Percentiles rank a stretch among this genome's conserved stretches.
These are phyloP conservation scores for Blastomyces percursus DNA, from an alignment of 2,329 filamentous ascomycete species.

Conservation along the genomic window DNA sequence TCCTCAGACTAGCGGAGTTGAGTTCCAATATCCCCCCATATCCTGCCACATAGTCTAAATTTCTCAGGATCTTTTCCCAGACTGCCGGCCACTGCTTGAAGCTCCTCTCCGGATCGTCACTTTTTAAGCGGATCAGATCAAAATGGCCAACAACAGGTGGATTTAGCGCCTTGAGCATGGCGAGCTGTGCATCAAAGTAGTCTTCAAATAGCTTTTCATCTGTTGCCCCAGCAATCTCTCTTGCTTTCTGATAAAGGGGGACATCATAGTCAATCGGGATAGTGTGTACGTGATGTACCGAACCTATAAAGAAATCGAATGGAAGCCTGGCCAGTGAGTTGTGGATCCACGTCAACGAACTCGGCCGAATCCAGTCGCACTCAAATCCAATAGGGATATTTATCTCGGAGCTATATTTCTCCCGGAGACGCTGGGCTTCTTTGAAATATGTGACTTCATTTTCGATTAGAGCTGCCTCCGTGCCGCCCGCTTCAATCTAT, in stretches of 20 bases:
- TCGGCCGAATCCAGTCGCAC: slow-evolving; percentile 76
- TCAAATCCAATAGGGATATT: slow-evolving; percentile 83
- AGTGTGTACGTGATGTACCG: slow-evolving; percentile 77
- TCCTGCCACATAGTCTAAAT: slow-evolving; percentile 56
- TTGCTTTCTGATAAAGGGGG: slow-evolving; percentile 54
- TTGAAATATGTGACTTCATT: slow-evolving; percentile 53
- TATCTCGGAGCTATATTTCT: slow-evolving; percentile 59
- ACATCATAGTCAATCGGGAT: slow-evolving; percentile 82
- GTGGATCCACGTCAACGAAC: slow-evolving; percentile 50
- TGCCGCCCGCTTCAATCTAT: slow-evolving; percentile 25
- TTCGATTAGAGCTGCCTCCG: slow-evolving; percentile 33
- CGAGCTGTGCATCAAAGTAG: slow-evolving; percentile 80
- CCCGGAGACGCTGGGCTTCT: slow-evolving; percentile 63
- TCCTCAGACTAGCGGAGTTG: slow-evolving; percentile 77
- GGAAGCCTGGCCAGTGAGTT: slow-evolving; percentile 48
- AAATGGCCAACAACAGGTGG: slow-evolving; percentile 87
- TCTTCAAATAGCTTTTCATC: slow-evolving; percentile 66
- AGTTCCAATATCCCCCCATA: slow-evolving; percentile 82
- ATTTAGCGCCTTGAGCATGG: slow-evolving; percentile 61
- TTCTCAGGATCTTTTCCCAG: slow-evolving; percentile 64
- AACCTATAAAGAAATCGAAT: slow-evolving; percentile 87
- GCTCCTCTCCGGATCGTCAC: slow-evolving; percentile 54
- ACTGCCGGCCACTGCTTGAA: slow-evolving; percentile 50
- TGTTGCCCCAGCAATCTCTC: slow-evolving; percentile 44
- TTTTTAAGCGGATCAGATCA: slow-evolving; percentile 76